Evolutionary conservation across 208 protist genomes (phyloP), one percentile per base, ranked within the genome.

Genomic region (Leishmania guyanensis): DNA sequence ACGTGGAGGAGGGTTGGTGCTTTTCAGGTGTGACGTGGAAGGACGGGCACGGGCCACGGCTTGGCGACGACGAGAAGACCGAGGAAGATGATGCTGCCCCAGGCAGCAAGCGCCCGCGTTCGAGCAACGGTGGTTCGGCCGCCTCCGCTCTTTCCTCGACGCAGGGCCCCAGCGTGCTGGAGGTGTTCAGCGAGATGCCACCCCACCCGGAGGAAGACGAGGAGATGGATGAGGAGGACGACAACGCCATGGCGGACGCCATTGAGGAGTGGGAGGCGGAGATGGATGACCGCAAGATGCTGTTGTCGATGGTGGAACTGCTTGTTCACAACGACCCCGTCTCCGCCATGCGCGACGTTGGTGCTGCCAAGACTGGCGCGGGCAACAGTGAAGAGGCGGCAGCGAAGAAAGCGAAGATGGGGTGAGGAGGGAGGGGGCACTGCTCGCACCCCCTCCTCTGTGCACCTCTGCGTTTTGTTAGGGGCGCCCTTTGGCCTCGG

Each of bases 1-100:
- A 64, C 22, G 58, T 77, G 50, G 84, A 91, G 75, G 87, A 92
- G 71, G 33, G 39, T 10, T 94, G 87, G 79, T 6, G 20, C 4
- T 96, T 95, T 85, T 96, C 93, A 3, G 93, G 91, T 50, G 78
- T 96, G 33, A 94, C 91, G 29, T 96, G 93, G 92, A 92, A 92
- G 75, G 83, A 82, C 1, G 91, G 90, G 12, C 86, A 95, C 83
- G 91, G 93, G 0, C 93, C 93, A 0, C 85, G 86, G 48, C 70
- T 85, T 22, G 79, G 85, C 22, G 65, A 82, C 46, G 65, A 81
- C 36, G 80, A 81, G 14, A 54, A 76, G 46, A 54, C 50, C 46
- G 39, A 53, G n/a, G 65, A 62, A 8, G 70, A 17, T 3, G 68
- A 74, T 8, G 81, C 77, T 12, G 84, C 82, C 8, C 70, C 77